These are phyloP conservation scores for Acacia acuminata DNA, from an alignment of 306 rosid species.

Conservation along the genomic window DNA sequence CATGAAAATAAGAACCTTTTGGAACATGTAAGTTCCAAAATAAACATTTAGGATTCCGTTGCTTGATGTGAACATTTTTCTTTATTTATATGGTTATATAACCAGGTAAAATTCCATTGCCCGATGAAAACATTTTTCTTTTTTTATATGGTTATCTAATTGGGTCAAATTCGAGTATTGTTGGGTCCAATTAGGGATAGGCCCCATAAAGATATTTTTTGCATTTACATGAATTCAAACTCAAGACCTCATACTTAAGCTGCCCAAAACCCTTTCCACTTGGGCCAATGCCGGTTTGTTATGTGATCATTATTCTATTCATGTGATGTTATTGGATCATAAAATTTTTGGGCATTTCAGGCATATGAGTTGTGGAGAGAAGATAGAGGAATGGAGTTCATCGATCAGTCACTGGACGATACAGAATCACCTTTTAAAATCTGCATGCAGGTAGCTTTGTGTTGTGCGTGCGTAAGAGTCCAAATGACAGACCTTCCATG, in stretches of 20 bases:
- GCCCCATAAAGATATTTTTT: too few species aligned
- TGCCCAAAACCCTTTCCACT: too few species aligned
- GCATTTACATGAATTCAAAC: too few species aligned
- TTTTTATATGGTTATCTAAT: too few species aligned
- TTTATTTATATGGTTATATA: too few species aligned
- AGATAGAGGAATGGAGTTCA: slow-evolving; percentile 47
- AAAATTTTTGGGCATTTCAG: slow-evolving; percentile 19
- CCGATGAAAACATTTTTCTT: too few species aligned
- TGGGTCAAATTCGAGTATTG: too few species aligned
- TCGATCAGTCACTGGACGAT: slow-evolving; percentile 36
- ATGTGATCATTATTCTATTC: not conserved
- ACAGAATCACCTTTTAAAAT: slow-evolving; percentile 40
- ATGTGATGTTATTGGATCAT: not conserved
- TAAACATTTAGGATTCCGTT: not conserved
- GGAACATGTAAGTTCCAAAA: slow-evolving; percentile 48
- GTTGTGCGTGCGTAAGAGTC: slow-evolving; percentile 52
- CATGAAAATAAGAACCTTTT: slow-evolving; percentile 50
- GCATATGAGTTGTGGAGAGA: slow-evolving; percentile 63
- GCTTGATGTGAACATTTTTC: not conserved
- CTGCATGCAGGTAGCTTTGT: slow-evolving; percentile 67
- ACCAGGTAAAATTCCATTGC: too few species aligned
- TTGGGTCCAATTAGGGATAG: too few species aligned
- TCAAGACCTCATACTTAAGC: too few species aligned
- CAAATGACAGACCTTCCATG: slow-evolving; percentile 55
- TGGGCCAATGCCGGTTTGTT: too few species aligned